A percentile compares a stretch with the other conserved stretches of the same genome.
These are phyloP conservation scores for Penicillium pancosmium DNA, from an alignment of 495 filamentous ascomycete genomes.

Conservation along the genomic window DNA sequence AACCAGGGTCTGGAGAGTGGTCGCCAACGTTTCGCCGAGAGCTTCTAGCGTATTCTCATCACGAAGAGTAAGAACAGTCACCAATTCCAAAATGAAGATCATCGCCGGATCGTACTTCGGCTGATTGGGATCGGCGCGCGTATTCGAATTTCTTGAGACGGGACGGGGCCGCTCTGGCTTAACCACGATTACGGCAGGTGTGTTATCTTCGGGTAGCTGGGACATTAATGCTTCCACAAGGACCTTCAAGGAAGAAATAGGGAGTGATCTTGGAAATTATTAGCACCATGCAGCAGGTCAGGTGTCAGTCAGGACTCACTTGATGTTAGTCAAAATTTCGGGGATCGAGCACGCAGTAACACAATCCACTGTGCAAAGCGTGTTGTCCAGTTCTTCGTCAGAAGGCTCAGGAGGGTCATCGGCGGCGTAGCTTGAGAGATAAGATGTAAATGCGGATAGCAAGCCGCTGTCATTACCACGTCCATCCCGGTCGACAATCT, in stretches of 20 bases:
- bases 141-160: constrained; percentile 47
- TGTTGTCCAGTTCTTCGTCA: constrained; percentile 95
- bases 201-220: constrained; percentile 84
- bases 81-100: constrained; percentile 86
- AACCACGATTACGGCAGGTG: constrained; percentile 80
- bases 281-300: neutral
- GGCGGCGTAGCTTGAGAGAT: constrained; percentile 97
- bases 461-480: constrained; percentile 78
- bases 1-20: constrained; percentile 77
- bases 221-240: constrained; percentile 74
- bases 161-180: constrained; percentile 74
- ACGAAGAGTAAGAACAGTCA: constrained; percentile 80
- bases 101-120: constrained; percentile 84
- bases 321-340: constrained; percentile 81
- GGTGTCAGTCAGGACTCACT: constrained; percentile 53
- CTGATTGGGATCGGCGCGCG: constrained; percentile 51
- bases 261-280: constrained; percentile 59
- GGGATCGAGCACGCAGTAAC: constrained; percentile 86
- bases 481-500: constrained; percentile 85
- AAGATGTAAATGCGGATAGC: constrained; percentile 91
- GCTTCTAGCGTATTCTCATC: constrained; percentile 69
- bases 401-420: constrained; percentile 98
- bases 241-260: constrained; percentile 63
- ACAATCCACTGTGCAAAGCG: constrained; percentile 90
- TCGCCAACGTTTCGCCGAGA: constrained; percentile 77